phyloP scores from a whole-genome alignment of 805 yeast genomes.

The Saitoella complicata region DNA sequence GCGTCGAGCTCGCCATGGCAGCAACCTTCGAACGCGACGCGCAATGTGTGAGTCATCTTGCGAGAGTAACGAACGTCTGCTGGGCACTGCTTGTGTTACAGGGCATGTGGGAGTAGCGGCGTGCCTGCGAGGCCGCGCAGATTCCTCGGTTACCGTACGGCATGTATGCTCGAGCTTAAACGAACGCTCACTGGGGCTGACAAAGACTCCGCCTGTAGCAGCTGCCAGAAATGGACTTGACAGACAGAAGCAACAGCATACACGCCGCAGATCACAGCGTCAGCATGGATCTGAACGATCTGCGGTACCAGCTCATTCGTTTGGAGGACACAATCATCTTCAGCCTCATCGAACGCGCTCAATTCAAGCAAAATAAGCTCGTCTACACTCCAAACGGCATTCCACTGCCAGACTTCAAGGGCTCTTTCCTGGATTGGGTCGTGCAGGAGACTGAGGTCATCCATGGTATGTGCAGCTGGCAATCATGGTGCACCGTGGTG shows the following conservation, averaged over 20 bases:
- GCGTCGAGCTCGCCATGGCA: slow-evolving; percentile 63
- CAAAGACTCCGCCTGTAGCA: too few species aligned
- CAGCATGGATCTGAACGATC: slow-evolving; percentile 52
- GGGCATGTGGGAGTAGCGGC: too few species aligned
- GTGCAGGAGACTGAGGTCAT: slow-evolving; percentile 55
- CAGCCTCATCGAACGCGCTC: slow-evolving; percentile 83
- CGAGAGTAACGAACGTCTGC: too few species aligned
- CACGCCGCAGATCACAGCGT: not conserved
- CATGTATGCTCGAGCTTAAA: too few species aligned
- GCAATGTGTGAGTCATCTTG: not conserved
- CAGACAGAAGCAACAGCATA: too few species aligned
- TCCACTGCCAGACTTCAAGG: slow-evolving; percentile 50
- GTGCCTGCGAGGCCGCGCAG: too few species aligned
- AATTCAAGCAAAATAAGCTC: slow-evolving; percentile 58
- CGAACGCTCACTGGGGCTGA: too few species aligned
- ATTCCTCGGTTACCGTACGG: too few species aligned
- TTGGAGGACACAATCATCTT: slow-evolving; percentile 96
- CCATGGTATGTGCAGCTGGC: slow-evolving; percentile 25
- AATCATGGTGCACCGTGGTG: not conserved
- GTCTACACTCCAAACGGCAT: slow-evolving; percentile 46
- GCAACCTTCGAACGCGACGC: slow-evolving; percentile 71
- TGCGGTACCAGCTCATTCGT: slow-evolving; percentile 67
- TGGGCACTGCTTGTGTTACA: too few species aligned
- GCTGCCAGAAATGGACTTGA: too few species aligned
- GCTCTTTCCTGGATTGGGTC: slow-evolving; percentile 79